Evolutionary conservation across 2,329 filamentous ascomycete species (phyloP), one percentile per base, ranked within the genome.

Genomic region (Ophiosphaerella herpotricha): DNA sequence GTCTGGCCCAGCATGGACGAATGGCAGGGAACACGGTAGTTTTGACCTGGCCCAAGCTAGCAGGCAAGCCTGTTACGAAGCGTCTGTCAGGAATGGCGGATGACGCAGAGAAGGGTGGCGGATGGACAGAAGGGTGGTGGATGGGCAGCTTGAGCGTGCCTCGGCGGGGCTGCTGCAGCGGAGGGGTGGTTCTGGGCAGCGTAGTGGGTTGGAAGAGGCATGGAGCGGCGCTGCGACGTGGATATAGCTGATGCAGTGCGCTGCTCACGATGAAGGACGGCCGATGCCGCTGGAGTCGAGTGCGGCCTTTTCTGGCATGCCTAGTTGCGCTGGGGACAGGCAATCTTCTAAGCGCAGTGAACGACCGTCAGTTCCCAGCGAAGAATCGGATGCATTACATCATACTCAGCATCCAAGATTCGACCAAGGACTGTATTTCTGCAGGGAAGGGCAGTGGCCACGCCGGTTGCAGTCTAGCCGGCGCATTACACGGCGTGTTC

Each of bases 351-450:
- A 55, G 50, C 54, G 50, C 52, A 49, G 46, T 42, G 21, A 35
- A 47, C 39, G 37, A 49, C 16, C 45, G 24, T 39, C 26, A 36
- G 46, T 43, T 45, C 24, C 40, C 16, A 37, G 48, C 58, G 58
- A 57, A 60, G 54, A 51, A 36, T 49, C 53, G 49, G 48, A 54
- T 52, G 51, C 52, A 63, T 65, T 60, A 70, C 64, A 66, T 70
- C 66, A 69, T 59, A 40, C 43, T 41, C 14, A 47, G 39, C 48
- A 46, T 18, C 35, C 53, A 50, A 50, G 44, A 38, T 48, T 33
- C 39, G 43, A 58, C 58, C 50, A 48, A 59, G 46, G 57, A 48
- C 52, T 56, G 54, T 55, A 56, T 52, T 47, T 46, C 47, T 52
- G 47, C 58, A 61, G 57, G 56, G 56, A 54, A 48, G 38, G 43